phyloP scores from a whole-genome alignment of 352 stramenopile genomes.

The Thraustotheca clavata region DNA sequence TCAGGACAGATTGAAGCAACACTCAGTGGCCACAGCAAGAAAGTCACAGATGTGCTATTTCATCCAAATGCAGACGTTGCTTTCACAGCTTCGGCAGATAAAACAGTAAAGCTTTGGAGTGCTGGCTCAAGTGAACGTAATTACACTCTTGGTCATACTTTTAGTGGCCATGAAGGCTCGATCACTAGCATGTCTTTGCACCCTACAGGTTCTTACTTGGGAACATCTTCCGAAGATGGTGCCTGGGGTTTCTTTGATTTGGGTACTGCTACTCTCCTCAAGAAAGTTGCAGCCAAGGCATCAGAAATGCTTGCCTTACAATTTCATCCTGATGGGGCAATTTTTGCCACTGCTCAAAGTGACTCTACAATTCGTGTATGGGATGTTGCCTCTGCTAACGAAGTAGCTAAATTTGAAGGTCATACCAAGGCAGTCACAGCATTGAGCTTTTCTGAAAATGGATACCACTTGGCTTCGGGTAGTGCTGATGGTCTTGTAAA shows the following conservation, averaged over 20 bases:
- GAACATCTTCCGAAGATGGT: slow-evolving; percentile 65
- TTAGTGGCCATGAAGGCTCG: slow-evolving; percentile 48
- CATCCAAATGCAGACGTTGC: slow-evolving; percentile 58
- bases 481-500: slow-evolving; percentile 69
- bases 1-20: slow-evolving; percentile 63
- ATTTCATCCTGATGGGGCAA: slow-evolving; percentile 94
- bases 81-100: slow-evolving; percentile 63
- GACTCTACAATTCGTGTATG: slow-evolving; percentile 85
- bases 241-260: slow-evolving; percentile 83
- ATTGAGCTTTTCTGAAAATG: slow-evolving; percentile 93
- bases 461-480: slow-evolving; percentile 88
- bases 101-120: slow-evolving; percentile 77
- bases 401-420: slow-evolving; percentile 83
- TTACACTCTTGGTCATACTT: slow-evolving; percentile 51
- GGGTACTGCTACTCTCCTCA: slow-evolving; percentile 41
- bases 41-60: slow-evolving; percentile 72
- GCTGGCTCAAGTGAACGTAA: slow-evolving; percentile 23
- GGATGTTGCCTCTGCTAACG: slow-evolving; percentile 82
- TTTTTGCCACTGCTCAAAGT: slow-evolving; percentile 72
- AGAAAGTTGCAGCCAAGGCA: slow-evolving; percentile 42
- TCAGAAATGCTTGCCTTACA: slow-evolving; percentile 31
- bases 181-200: slow-evolving; percentile 70
- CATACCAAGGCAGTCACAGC: slow-evolving; percentile 56
- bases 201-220: slow-evolving; percentile 69
- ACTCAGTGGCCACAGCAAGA: slow-evolving; percentile 78